phyloP scores from a whole-genome alignment of 2,329 filamentous ascomycete genomes.

The Botrytis pseudocinerea region DNA sequence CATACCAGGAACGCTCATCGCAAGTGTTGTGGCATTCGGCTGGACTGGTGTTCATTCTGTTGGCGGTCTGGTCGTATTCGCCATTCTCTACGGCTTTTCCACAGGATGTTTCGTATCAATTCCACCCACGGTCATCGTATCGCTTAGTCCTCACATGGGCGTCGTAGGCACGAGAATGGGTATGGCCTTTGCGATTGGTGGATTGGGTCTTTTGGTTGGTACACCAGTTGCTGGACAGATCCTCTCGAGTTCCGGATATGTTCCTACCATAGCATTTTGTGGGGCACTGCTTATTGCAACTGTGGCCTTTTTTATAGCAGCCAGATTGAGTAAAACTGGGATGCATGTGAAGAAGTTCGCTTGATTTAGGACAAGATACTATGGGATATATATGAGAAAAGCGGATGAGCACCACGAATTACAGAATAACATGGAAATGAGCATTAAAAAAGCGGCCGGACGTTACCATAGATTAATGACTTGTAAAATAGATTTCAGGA shows the following conservation, averaged over 20 bases:
- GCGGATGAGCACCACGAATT: not conserved
- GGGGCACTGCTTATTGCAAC: constrained; percentile 7
- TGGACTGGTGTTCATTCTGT: constrained; percentile 27
- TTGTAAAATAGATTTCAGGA: not conserved
- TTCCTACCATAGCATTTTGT: constrained; percentile 15
- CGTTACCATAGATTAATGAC: not conserved
- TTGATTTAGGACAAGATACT: not conserved
- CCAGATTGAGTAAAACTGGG: constrained; percentile 16
- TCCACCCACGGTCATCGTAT: constrained; percentile 26
- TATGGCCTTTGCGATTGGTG: constrained; percentile 25
- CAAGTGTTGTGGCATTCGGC: constrained; percentile 24
- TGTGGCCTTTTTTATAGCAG: constrained; percentile 2
- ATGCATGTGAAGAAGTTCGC: constrained; percentile 6
- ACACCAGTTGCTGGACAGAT: constrained; percentile 24
- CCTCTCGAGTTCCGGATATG: constrained; percentile 11
- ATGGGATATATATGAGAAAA: not conserved
- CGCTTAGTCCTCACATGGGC: constrained; percentile 20
- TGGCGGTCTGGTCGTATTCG: constrained; percentile 26
- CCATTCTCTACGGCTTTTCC: constrained; percentile 30
- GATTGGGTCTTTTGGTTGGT: constrained; percentile 26
- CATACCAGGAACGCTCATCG: constrained; percentile 24
- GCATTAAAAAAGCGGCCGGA: not conserved
- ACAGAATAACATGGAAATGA: not conserved
- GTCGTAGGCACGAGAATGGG: constrained; percentile 28
- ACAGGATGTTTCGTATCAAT: constrained; percentile 29